Percentiles rank a stretch among this genome's conserved stretches.
Conservation (phyloP, 306 rosid genomes). For the Medicago arabica region DNA sequence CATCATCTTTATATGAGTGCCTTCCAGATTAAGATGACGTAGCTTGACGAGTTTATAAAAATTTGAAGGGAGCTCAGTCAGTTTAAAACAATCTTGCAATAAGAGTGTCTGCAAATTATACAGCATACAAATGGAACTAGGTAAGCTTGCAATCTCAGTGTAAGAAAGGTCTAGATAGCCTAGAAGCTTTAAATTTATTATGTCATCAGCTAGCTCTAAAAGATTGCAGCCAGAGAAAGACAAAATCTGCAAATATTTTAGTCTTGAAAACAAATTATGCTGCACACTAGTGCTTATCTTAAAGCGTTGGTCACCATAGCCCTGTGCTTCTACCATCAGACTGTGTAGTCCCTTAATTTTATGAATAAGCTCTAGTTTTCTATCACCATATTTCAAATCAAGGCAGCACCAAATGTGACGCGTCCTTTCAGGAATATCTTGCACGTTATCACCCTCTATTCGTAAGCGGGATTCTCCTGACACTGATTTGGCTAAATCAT, state of each 20-base stretch:
- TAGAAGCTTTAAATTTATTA: constrained; percentile 33
- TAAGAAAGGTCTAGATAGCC: constrained; percentile 23
- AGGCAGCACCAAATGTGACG: constrained; percentile 1
- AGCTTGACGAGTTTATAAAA: constrained; percentile 34
- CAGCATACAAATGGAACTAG: constrained; percentile 38
- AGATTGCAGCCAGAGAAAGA: not conserved
- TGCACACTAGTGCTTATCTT: not conserved
- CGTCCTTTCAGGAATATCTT: constrained; percentile 18
- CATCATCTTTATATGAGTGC: constrained; percentile 17
- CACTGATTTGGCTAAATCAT: constrained; percentile 51
- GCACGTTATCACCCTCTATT: not conserved
- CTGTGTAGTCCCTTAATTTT: not conserved
- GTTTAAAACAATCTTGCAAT: not conserved
- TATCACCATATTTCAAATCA: not conserved
- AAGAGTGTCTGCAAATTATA: constrained; percentile 43
- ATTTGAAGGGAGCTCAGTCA: not conserved
- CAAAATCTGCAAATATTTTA: constrained; percentile 7
- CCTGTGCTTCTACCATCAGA: not conserved
- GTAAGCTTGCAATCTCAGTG: not conserved
- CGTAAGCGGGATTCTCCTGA: constrained; percentile 37
- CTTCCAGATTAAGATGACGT: not conserved
- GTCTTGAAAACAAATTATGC: not conserved
- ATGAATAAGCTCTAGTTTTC: not conserved
- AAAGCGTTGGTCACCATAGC: not conserved
- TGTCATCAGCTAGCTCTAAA: not conserved